phyloP scores from a whole-genome alignment of 2,329 filamentous ascomycete genomes.

The Verticillium isaacii region DNA sequence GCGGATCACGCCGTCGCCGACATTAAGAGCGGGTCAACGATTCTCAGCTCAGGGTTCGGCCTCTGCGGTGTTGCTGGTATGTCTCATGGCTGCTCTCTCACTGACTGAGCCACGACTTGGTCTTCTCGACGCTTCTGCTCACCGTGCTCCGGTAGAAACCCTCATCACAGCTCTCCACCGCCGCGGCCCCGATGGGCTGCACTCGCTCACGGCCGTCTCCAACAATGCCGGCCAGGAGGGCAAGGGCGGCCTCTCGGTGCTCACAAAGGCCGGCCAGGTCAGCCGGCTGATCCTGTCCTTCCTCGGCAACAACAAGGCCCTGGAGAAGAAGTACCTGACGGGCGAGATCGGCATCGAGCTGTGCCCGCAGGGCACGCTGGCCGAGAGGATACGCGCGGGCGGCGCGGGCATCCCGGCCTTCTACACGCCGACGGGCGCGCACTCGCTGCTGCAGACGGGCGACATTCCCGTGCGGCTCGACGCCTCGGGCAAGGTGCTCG shows the following conservation, averaged over 20 bases:
- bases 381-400: slow-evolving; percentile 66
- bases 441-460: slow-evolving; percentile 63
- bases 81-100: slow-evolving; percentile 18
- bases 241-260: slow-evolving; percentile 61
- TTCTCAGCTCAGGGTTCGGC: slow-evolving; percentile 78
- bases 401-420: slow-evolving; percentile 77
- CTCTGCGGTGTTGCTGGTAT: slow-evolving; percentile 69
- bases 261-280: slow-evolving; percentile 66
- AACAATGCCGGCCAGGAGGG: slow-evolving; percentile 74
- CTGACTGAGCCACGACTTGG: background rate
- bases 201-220: slow-evolving; percentile 69
- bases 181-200: slow-evolving; percentile 54
- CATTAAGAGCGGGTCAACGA: slow-evolving; percentile 62
- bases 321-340: slow-evolving; percentile 70
- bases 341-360: slow-evolving; percentile 73
- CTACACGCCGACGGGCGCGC: slow-evolving; percentile 70
- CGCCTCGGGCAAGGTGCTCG: slow-evolving; percentile 53
- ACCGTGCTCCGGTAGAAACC: slow-evolving; percentile 47
- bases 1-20: slow-evolving; percentile 68
- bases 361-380: slow-evolving; percentile 71
- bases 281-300: slow-evolving; percentile 70
- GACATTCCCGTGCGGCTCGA: slow-evolving; percentile 62
- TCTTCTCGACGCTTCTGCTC: background rate
- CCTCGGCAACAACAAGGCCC: slow-evolving; percentile 70
- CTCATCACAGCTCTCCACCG: slow-evolving; percentile 64